Evolutionary conservation across 495 filamentous ascomycete species (phyloP), one percentile per base, ranked within the genome.

Genomic region (Alectoria sarmentosa): DNA sequence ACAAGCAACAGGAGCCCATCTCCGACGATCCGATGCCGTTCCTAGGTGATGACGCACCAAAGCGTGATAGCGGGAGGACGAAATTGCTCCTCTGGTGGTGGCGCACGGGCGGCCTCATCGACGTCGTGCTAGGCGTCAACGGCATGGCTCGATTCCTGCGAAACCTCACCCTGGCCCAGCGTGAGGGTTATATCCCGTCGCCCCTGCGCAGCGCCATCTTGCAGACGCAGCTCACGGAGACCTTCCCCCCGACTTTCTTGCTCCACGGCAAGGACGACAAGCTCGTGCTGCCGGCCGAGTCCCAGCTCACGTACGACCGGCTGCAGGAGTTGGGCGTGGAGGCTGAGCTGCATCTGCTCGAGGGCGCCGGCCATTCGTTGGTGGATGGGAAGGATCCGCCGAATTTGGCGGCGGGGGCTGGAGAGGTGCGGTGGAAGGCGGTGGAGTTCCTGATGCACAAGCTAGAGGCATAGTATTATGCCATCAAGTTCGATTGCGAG

Each of bases 211-310:
- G 37, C 0, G 69, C 62, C 8, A 69, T 77, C 34, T 60, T 75
- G 36, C 73, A 77, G 64, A 58, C 69, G 6, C 74, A 76, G 41
- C 67, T 77, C 21, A 65, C 41, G n/a, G 61, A 38, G 34, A 39
- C 68, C 7, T 72, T 76, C 55, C 73, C 75, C 14, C 73, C 75
- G 1, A 69, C 73, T 6, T 67, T 74, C 28, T 65, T 77, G 49
- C 69, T 76, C 36, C 75, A 77, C 62, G 74, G 75, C 0, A 68
- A 60, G 15, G 63, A 65, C 2, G 75, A 77, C 62, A 69, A 68
- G 56, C 66, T 73, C 10, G 73, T 77, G 13, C 56, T 65, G 23
- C 64, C 65, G 13, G 49, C 60, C 13, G 75, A 77, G 63, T 61
- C 60, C 1, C 15, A 49, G 19, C 26, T 36, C 13, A 61, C 60